These are phyloP conservation scores for Lodderomyces theae DNA, from an alignment of 1,139 yeast species.

Conservation along the genomic window DNA sequence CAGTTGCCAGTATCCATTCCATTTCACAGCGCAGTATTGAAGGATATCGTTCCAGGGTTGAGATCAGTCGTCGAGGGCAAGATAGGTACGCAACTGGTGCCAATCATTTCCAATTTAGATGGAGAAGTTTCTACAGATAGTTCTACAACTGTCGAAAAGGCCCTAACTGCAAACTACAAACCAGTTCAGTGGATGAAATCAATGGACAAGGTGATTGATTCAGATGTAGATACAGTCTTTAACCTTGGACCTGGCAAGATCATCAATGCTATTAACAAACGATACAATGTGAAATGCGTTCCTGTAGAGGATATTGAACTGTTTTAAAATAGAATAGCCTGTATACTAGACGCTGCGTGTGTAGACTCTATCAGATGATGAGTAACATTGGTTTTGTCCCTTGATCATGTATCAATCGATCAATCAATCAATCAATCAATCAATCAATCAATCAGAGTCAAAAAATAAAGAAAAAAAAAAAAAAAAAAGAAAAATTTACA, in stretches of 20 bases:
- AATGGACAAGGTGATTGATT: slow-evolving; percentile 20
- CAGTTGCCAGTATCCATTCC: slow-evolving; percentile 51
- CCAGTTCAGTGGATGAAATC: slow-evolving; percentile 47
- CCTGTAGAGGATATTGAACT: neutral
- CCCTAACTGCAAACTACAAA: slow-evolving; percentile 35
- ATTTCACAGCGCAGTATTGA: slow-evolving; percentile 46
- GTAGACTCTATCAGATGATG: too few species aligned
- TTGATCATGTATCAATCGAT: neutral
- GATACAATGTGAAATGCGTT: slow-evolving; percentile 14
- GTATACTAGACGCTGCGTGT: too few species aligned
- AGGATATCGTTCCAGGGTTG: slow-evolving; percentile 35
- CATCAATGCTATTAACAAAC: slow-evolving; percentile 25
- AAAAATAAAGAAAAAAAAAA: too few species aligned
- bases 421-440: neutral
- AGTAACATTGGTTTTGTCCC: neutral
- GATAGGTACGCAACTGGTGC: slow-evolving; percentile 19
- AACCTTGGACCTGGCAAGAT: slow-evolving; percentile 42
- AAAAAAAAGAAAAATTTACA: too few species aligned
- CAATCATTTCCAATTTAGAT: slow-evolving; percentile 35
- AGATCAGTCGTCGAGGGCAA: slow-evolving; percentile 13
- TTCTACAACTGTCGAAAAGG: slow-evolving; percentile 22
- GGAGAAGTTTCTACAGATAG: slow-evolving; percentile 22
- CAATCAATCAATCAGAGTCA: neutral
- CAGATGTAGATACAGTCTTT: slow-evolving; percentile 22
- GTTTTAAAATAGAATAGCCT: neutral